Evolutionary conservation across 371 early-diverging fungal species (phyloP), one percentile per base, ranked within the genome.

Genomic region (Syncephalastrum racemosum): DNA sequence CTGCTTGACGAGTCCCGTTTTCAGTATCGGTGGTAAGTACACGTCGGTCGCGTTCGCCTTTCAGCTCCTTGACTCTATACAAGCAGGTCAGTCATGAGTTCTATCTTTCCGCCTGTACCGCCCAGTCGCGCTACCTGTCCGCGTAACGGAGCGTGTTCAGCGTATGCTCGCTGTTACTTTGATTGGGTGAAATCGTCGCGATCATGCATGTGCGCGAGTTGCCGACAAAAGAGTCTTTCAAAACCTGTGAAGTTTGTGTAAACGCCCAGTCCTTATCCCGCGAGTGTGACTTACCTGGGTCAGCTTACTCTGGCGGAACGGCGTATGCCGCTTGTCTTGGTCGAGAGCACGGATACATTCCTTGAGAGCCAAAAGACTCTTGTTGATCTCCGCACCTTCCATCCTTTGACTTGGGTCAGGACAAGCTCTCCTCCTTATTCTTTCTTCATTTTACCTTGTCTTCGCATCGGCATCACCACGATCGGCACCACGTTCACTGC

Each of bases 341-440:
- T 97, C 98, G 46, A 98, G 73, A 2, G 98, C 97, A 53, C 98
- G 88, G 59, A 99, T 98, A 67, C 98, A 98, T 67, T 98, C 99
- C 67, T 98, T 98, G 49, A 99, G 75, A 0, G 96, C 98, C 50
- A 99, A 73, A 56, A 99, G 79, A 63, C 94, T 93, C 81, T 97
- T 98, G 82, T 99, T 99, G 78, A 99, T 99, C 73, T 97, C 98
- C 2, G 97, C 90, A 10, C 98, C 98, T 68, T 99, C 99, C 93
- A 94, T 92, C 60, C 91, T 88, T 40, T 4, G 5, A 19, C 1
- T 19, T 44, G 19, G 15, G 4, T 10, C 2, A 36, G 2, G 19
- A 10, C 8, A 0, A 31, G 22, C 14, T n/a, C 12, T 31, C 12
- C 36, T 31, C 36, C 12, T 16, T 46, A 53, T 50, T 23, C 43